Evolutionary conservation across 2,329 filamentous ascomycete genomes (phyloP).

Genomic region (Sporothrix brunneoviolacea): DNA sequence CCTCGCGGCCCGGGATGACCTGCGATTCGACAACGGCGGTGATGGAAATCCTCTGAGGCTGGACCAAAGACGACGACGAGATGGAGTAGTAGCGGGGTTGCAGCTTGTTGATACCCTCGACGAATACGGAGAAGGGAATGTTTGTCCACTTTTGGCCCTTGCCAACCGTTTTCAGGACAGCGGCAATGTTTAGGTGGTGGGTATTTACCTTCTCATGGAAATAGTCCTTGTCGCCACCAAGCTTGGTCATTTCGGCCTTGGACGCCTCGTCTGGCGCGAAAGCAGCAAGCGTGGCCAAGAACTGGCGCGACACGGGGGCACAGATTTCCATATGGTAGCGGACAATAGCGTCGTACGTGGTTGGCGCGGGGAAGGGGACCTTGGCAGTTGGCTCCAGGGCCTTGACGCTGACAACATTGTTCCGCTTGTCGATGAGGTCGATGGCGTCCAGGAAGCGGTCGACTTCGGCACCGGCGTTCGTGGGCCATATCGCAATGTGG

Average conservation of each 20-base stretch:
- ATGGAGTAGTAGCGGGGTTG: constrained; percentile 99
- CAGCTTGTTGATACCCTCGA: constrained; percentile 89
- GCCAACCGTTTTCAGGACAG: constrained; percentile 67
- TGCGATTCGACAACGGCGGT: constrained; percentile 90
- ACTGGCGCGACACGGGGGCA: constrained; percentile 92
- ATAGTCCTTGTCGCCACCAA: constrained; percentile 90
- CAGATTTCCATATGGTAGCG: constrained; percentile 97
- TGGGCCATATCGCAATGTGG: constrained; percentile 96
- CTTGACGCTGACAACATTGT: constrained; percentile 82
- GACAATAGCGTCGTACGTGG: constrained; percentile 86
- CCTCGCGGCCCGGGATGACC: constrained; percentile 65
- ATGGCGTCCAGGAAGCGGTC: constrained; percentile 80
- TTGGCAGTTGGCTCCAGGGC: constrained; percentile 91
- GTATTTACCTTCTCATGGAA: constrained; percentile 80
- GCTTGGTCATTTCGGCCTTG: constrained; percentile 81
- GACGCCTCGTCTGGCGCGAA: constrained; percentile 80
- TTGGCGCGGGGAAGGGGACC: constrained; percentile 94
- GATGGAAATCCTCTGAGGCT: constrained; percentile 90
- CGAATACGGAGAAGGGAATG: constrained; percentile 88
- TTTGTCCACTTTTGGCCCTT: constrained; percentile 71
- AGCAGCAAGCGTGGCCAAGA: constrained; percentile 76
- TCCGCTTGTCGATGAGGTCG: constrained; percentile 66
- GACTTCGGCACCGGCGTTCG: constrained; percentile 86
- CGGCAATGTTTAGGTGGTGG: constrained; percentile 82
- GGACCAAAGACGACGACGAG: constrained; percentile 89